Percentiles rank a stretch among this genome's conserved stretches.
Conservation (phyloP, 2,329 filamentous ascomycete species). For the Ceratocystis papillata region DNA sequence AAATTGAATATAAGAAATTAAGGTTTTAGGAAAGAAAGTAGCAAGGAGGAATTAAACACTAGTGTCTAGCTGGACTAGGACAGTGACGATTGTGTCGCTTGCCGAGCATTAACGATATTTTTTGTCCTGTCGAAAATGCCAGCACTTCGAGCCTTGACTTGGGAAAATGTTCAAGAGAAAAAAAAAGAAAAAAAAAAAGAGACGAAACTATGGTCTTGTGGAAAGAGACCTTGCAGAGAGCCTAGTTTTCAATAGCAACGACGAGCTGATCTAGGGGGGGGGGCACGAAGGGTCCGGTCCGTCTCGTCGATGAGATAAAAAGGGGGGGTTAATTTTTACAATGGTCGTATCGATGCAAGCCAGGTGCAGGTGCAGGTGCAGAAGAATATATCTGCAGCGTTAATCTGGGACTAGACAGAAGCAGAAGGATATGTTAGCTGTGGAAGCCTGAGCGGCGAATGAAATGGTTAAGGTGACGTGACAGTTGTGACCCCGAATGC, state of each 20-base stretch:
- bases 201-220: too few species aligned
- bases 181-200: background rate
- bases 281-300: background rate
- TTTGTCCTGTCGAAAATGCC: constrained; percentile 7
- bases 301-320: background rate
- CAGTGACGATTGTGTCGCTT: background rate
- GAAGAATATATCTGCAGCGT: background rate
- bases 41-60: background rate
- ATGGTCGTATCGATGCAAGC: background rate
- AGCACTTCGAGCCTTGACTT: constrained; percentile 6
- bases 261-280: constrained; percentile 5
- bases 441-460: background rate
- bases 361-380: constrained; percentile 1
- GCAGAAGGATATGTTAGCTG: background rate
- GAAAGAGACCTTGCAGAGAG: background rate
- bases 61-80: background rate
- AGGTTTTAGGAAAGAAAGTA: background rate
- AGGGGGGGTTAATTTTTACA: background rate
- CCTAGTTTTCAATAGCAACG: background rate
- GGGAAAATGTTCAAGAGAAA: background rate
- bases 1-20: background rate
- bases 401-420: background rate
- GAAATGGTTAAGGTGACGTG: constrained; percentile 8
- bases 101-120: background rate
- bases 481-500: constrained; percentile 12